Conservation (phyloP, 805 yeast species). For the Candida maesae region DNA sequence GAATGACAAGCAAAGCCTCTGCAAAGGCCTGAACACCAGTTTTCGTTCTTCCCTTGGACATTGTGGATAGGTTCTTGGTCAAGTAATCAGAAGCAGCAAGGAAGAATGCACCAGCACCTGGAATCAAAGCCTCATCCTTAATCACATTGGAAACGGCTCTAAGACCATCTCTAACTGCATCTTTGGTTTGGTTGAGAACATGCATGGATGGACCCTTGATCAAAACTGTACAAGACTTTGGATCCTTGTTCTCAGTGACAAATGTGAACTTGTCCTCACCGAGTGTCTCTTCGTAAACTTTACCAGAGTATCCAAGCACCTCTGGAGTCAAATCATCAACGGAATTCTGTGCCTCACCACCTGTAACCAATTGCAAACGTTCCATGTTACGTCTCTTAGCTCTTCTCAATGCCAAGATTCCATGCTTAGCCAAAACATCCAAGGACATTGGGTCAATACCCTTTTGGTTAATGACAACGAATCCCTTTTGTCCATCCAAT, state of each 20-base stretch:
- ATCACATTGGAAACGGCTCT: constrained; percentile 91
- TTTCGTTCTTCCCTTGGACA: constrained; percentile 78
- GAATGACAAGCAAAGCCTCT: constrained; percentile 85
- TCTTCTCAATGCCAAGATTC: constrained; percentile 90
- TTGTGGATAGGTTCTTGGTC: constrained; percentile 45
- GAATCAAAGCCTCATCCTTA: constrained; percentile 79
- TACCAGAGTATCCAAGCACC: constrained; percentile 83
- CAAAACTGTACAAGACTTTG: constrained; percentile 86
- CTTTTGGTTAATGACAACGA: constrained; percentile 95
- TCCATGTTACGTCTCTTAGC: constrained; percentile 99
- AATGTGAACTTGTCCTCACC: constrained; percentile 98
- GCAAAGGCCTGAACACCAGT: constrained; percentile 93
- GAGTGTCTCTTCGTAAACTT: constrained; percentile 85
- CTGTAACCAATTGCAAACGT: constrained; percentile 91
- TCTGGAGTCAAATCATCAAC: constrained; percentile 86
- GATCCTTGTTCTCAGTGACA: constrained; percentile 85
- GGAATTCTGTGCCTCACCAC: constrained; percentile 97
- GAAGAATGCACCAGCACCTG: constrained; percentile 97
- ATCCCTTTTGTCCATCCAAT: constrained; percentile 64
- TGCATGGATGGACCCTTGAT: constrained; percentile 93
- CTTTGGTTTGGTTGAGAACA: constrained; percentile 86
- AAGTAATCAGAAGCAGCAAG: constrained; percentile 75
- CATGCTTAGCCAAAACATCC: constrained; percentile 89
- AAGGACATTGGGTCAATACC: constrained; percentile 98
- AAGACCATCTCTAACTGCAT: constrained; percentile 95